These are phyloP conservation scores for Suillus lakei DNA, from an alignment of 768 basidiomycete genomes.

Conservation along the genomic window DNA sequence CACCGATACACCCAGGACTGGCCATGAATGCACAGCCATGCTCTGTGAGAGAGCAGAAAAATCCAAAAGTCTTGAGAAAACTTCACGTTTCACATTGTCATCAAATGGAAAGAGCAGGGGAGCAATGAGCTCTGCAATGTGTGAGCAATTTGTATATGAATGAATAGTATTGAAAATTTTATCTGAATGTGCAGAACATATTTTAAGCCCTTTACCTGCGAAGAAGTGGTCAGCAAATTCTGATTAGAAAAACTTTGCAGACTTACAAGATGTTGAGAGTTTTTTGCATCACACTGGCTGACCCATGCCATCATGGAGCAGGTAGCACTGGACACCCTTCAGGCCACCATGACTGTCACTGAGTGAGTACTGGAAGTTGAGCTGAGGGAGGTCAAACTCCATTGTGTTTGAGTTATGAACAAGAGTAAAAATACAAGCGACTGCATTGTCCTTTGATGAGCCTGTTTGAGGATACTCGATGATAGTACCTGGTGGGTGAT, in stretches of 20 bases:
- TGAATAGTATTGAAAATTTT: not conserved
- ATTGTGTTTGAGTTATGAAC: not conserved
- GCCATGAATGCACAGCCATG: constrained; percentile 21
- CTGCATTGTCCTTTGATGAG: not conserved
- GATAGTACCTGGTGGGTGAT: not conserved
- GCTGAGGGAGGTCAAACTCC: too few species aligned
- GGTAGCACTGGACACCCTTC: too few species aligned
- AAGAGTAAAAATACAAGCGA: constrained; percentile 8
- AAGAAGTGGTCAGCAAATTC: too few species aligned
- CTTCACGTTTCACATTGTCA: constrained; percentile 15
- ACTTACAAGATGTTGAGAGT: not conserved
- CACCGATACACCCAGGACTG: not conserved
- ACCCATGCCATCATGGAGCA: too few species aligned
- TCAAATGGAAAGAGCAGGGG: not conserved
- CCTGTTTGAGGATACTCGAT: constrained; percentile 12
- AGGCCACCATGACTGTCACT: too few species aligned
- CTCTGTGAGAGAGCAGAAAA: constrained; percentile 24
- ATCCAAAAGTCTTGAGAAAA: constrained; percentile 26
- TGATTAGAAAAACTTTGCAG: not conserved
- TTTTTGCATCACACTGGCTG: not conserved
- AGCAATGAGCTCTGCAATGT: constrained; percentile 2
- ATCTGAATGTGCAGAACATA: constrained; percentile 5
- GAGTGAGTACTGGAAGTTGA: constrained; percentile 4
- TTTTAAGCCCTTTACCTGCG: constrained; percentile 8
- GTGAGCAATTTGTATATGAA: constrained; percentile 3